phyloP scores from a whole-genome alignment of 1,284 basidiomycete genomes.

The Salmacisia buchloeana region DNA sequence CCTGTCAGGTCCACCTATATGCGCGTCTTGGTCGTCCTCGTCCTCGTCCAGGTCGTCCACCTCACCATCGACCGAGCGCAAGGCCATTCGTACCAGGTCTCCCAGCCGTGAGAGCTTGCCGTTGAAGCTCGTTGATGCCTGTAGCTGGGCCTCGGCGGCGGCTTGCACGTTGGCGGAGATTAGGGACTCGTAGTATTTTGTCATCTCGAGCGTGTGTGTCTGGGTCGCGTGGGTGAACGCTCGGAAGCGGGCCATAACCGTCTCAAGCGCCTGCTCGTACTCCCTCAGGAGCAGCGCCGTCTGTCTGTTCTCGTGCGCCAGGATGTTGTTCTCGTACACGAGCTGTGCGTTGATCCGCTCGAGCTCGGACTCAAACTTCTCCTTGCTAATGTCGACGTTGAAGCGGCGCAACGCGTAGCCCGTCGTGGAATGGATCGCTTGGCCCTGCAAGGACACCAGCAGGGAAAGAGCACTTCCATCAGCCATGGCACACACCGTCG shows the following conservation, averaged over 20 bases:
- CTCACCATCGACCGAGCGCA: slow-evolving; percentile 36
- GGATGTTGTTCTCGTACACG: slow-evolving; percentile 84
- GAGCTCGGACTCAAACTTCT: slow-evolving; percentile 84
- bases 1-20: slow-evolving; percentile 5
- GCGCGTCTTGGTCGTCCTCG: slow-evolving; percentile 5
- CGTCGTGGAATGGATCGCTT: slow-evolving; percentile 70
- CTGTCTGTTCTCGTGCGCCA: slow-evolving; percentile 91
- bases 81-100: slow-evolving; percentile 30
- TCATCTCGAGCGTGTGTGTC: slow-evolving; percentile 80
- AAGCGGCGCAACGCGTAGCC: slow-evolving; percentile 79
- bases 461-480: neutral
- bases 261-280: slow-evolving; percentile 89
- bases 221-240: slow-evolving; percentile 85
- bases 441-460: slow-evolving; percentile 41
- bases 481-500: too few relatives aligned
- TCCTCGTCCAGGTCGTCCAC: slow-evolving; percentile 7
- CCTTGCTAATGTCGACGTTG: slow-evolving; percentile 91
- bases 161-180: slow-evolving; percentile 53
- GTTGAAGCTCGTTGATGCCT: slow-evolving; percentile 28
- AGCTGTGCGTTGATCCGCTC: slow-evolving; percentile 83
- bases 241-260: slow-evolving; percentile 92
- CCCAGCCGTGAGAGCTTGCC: slow-evolving; percentile 33
- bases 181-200: slow-evolving; percentile 82
- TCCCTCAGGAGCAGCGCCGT: slow-evolving; percentile 81
- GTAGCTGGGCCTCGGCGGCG: slow-evolving; percentile 29